Conservation (phyloP, 73 alveolate species). For the Diophrys appendiculata region DNA sequence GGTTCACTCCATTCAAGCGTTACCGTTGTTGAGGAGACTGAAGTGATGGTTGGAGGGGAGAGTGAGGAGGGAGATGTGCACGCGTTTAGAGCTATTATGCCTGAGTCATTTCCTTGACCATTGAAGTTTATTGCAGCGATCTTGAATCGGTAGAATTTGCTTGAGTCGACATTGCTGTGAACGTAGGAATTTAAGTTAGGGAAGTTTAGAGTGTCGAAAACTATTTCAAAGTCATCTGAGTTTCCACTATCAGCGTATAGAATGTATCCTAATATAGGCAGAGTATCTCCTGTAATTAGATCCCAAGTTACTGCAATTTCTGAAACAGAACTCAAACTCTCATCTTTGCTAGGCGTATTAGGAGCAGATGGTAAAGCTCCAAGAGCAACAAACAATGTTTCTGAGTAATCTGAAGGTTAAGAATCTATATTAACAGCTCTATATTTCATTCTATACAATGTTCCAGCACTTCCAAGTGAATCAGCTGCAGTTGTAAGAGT, state of each 20-base stretch:
- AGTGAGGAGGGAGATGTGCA: slow-evolving; percentile 33
- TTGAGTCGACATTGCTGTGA: slow-evolving; percentile 13
- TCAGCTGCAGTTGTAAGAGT: slow-evolving; percentile 13
- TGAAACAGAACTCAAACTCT: not conserved
- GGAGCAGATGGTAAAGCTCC: slow-evolving; percentile 53
- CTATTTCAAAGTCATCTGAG: slow-evolving; percentile 28
- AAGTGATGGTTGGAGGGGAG: slow-evolving; percentile 32
- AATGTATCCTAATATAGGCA: slow-evolving; percentile 44
- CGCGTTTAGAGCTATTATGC: slow-evolving; percentile 18
- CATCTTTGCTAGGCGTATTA: slow-evolving; percentile 28
- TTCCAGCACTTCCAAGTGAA: slow-evolving; percentile 36
- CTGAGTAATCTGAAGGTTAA: slow-evolving; percentile 14
- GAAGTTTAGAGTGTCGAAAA: slow-evolving; percentile 15
- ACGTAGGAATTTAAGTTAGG: slow-evolving; percentile 16
- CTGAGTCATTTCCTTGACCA: slow-evolving; percentile 35
- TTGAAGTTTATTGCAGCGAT: slow-evolving; percentile 43
- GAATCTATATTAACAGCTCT: slow-evolving; percentile 31
- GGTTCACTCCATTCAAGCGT: slow-evolving; percentile 49
- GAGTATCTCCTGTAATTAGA: slow-evolving; percentile 40
- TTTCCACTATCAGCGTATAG: slow-evolving; percentile 53
- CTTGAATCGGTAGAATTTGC: slow-evolving; percentile 34
- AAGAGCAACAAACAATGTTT: slow-evolving; percentile 26
- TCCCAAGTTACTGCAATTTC: slow-evolving; percentile 43
- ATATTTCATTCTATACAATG: slow-evolving; percentile 31
- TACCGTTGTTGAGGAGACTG: slow-evolving; percentile 11